Base-by-base conservation (phyloP, 164 flowering plant species). In the Tetracentron sinense region DNA sequence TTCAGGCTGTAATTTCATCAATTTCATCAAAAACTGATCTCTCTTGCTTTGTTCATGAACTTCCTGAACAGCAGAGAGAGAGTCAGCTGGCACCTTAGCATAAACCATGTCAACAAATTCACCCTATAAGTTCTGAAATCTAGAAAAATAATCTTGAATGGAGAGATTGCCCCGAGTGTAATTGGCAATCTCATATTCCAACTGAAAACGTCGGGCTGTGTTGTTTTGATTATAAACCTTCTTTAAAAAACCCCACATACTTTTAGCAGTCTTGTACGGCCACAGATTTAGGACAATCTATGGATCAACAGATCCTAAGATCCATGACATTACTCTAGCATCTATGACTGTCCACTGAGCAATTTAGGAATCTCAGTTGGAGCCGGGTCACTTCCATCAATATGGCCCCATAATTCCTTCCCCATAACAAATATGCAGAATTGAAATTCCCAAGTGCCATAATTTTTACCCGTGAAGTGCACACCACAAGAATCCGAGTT, bases 161-260 rank as follows among this genome's bases (percentile, higher is more conserved):
- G 49, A 33, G 27, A 58, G 61, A 10, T 12, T 8, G 14, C 48
- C 49, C 35, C 33, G 48, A 19, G 22, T 12, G 16, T 11, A 21
- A 20, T 17, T 33, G 11, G 47, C 23, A 8, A 58, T 35, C 42
- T 16, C 25, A 22, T 33, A 22, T 20, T 58, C 61, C 23, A 58
- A 22, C n/a, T 58, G 61, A 58, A 58, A 58, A 11, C 48, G 61
- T 3, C 8, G 7, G 33, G 61, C 61, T 19, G 61, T 58, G 47
- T 58, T 58, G 28, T 58, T 12, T 33, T 58, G 61, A 33, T 3
- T 58, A 11, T 58, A 58, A 21, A 58, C 21, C 25, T 58, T 38
- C 14, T 46, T 60, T 3, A 42, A 27, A 42, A 42, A 42, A 3
- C 22, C 15, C 22, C 53, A 60, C 33, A 60, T 60, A 15, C 25